Evolutionary conservation across 345 rosid genomes (phyloP).

Genomic region (Citrus glauca): DNA sequence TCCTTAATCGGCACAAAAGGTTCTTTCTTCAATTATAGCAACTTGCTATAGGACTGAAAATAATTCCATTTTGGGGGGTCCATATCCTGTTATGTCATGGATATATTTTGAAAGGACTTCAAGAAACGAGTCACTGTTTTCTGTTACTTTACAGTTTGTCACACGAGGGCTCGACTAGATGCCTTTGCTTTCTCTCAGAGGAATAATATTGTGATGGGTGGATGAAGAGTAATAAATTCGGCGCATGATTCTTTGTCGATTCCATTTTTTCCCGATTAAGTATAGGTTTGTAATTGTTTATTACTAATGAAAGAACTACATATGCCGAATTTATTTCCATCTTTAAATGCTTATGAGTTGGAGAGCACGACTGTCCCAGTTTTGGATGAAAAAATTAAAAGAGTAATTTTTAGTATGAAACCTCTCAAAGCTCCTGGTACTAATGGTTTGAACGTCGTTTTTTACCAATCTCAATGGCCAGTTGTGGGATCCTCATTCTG

Average conservation of each 20-base stretch:
- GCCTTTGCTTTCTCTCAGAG: neutral
- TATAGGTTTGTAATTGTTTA: neutral
- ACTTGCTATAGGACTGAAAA: neutral
- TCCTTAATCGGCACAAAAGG: neutral
- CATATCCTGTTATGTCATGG: neutral
- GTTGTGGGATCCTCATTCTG: too few relatives aligned
- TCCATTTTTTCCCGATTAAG: neutral
- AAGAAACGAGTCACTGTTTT: neutral
- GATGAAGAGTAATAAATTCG: neutral
- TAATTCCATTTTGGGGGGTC: neutral
- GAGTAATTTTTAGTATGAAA: too few relatives aligned
- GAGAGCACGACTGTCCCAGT: too few relatives aligned
- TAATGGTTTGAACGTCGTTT: too few relatives aligned
- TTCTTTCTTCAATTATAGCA: neutral
- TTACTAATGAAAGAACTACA: neutral
- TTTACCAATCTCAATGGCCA: too few relatives aligned
- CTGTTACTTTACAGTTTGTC: neutral
- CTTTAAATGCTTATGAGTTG: too few relatives aligned
- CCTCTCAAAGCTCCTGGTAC: too few relatives aligned
- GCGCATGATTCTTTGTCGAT: neutral
- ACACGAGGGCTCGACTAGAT: neutral
- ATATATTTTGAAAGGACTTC: neutral
- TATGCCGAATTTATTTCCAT: too few relatives aligned
- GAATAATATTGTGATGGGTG: neutral
- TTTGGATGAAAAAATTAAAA: too few relatives aligned